Evolutionary conservation across 768 basidiomycete species (phyloP), one percentile per base, ranked within the genome.

Genomic region (Termitomyces sp.): DNA sequence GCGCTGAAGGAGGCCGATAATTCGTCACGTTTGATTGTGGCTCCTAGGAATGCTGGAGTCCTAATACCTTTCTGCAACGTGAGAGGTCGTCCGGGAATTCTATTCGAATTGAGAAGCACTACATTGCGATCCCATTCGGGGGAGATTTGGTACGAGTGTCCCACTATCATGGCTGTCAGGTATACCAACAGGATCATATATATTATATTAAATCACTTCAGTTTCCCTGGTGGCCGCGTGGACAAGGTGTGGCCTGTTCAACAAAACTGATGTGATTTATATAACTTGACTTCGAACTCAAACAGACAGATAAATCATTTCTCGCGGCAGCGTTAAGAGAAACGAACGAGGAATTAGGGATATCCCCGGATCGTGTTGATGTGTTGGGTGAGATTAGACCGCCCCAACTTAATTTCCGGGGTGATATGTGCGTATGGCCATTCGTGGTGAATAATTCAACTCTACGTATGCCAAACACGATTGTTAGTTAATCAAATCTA

Each of bases 11-110:
- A 57, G 33, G 53, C 18, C 13, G 22, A 52, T 25, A 27, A 42
- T 5, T 35, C 39, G 16, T 31, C 42, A 18, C 20, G 12, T 29
- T 27, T 22, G 18, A 20, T 32, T 15, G n/a, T 41, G 13, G 27
- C 52, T 25, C 35, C 52, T 15, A 52, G 65, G 33, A 77, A 82
- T 61, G 90, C 90, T 10, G 86, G 87, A 3, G 85, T 92, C 23
- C 71, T 91, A 48, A 80, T 92, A 58, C 88, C 89, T 0, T 73
- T 91, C 48, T 91, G 89, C 70, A 91, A 92, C 63, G 84, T 91
- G 18, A 72, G 78, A 31, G 75, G 76, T 48, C 71, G 73, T 13
- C 86, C 90, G 0, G 84, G 88, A 7, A 77, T 93, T 18, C 65
- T 92, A 44, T 76, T 91, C 15, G 86, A 91, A 67, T 81, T 91